Conservation (phyloP, 441 rosid genomes). For the Adansonia grandidieri region DNA sequence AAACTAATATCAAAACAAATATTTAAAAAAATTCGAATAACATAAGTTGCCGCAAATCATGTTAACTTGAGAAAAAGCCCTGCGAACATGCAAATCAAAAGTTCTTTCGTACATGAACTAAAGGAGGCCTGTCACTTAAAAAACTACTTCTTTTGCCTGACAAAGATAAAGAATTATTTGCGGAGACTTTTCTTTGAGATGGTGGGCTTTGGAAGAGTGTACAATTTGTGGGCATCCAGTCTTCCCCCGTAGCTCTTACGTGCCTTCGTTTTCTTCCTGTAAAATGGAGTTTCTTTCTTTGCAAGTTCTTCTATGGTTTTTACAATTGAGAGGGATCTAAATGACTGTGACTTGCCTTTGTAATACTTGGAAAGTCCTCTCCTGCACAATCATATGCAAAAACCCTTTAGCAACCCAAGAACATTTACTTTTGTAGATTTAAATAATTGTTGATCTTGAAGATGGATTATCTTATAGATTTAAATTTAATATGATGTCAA, state of each 20-base stretch:
- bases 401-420: too few species aligned
- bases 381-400: constrained; percentile 28
- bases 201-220: not conserved
- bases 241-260: constrained; percentile 31
- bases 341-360: constrained; percentile 53
- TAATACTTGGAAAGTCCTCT: constrained; percentile 55
- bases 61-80: too few species aligned
- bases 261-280: constrained; percentile 38
- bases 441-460: too few species aligned
- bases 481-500: too few species aligned
- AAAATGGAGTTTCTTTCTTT: constrained; percentile 48
- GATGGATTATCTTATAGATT: too few species aligned
- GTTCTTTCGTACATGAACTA: not conserved
- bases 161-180: not conserved
- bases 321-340: constrained; percentile 44
- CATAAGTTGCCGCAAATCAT: too few species aligned
- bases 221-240: not conserved
- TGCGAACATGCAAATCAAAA: not conserved
- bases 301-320: constrained; percentile 47
- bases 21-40: too few species aligned
- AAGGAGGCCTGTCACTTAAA: not conserved
- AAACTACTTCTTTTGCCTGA: not conserved
- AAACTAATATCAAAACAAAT: too few species aligned
- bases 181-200: not conserved
- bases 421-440: too few species aligned